Evolutionary conservation across 2,329 filamentous ascomycete genomes (phyloP).

Genomic region (Cordyceps sp.): DNA sequence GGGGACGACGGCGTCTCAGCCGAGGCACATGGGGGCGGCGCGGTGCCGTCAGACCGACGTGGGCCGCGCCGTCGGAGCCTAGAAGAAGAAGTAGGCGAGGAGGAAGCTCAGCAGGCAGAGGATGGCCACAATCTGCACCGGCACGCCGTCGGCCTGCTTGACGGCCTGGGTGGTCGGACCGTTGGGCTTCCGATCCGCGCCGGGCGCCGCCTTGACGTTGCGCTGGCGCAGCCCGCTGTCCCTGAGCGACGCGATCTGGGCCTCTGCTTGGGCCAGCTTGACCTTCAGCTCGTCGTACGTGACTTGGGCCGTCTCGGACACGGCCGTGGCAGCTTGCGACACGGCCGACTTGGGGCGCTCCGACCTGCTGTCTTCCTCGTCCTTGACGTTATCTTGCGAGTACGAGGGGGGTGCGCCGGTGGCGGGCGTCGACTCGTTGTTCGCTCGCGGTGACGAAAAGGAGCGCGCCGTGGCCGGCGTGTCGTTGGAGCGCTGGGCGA

Average conservation of each 20-base stretch:
- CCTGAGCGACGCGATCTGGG: conserved; percentile 52
- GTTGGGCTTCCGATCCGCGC: conserved; percentile 32
- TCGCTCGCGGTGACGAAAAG: conserved; percentile 26
- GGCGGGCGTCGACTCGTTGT: conserved; percentile 13
- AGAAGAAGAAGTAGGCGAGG: conserved; percentile 94
- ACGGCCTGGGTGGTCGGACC: conserved; percentile 36
- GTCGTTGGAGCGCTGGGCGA: no score
- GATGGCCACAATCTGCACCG: conserved; percentile 68
- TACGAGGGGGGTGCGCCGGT: conserved; percentile 18
- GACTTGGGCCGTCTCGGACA: conserved; percentile 25
- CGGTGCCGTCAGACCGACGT: no score
- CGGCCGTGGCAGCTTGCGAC: conserved; percentile 25
- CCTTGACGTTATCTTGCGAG: conserved; percentile 15
- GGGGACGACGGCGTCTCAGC: no score
- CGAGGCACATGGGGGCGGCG: no score
- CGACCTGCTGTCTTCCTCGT: conserved; percentile 13
- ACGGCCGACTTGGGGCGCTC: conserved; percentile 12
- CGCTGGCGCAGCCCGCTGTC: conserved; percentile 65
- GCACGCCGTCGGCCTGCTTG: conserved; percentile 54
- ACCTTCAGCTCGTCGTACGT: conserved; percentile 46
- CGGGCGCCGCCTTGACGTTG: conserved; percentile 40
- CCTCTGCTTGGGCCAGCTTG: conserved; percentile 61
- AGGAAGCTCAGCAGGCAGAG: conserved; percentile 84
- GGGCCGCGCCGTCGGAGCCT: no score
- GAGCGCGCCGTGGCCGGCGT: conserved; percentile 28